These are phyloP conservation scores for Saccharomyces mikatae DNA, from an alignment of 805 yeast genomes.

Conservation along the genomic window DNA sequence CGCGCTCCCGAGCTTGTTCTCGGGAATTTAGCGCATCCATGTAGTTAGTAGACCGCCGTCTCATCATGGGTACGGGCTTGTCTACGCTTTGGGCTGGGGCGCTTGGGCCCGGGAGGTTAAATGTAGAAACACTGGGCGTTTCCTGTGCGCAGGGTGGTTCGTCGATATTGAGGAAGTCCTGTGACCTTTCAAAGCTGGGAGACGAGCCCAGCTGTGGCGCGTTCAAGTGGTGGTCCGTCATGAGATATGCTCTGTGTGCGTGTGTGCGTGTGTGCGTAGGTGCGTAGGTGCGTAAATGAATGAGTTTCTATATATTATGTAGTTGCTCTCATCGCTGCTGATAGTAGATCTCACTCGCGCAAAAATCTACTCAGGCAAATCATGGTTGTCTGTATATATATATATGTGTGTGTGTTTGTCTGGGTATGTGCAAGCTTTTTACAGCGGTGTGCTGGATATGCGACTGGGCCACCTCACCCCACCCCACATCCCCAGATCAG, in stretches of 20 bases:
- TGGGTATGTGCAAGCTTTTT: neutral
- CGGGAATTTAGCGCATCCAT: conserved; percentile 10
- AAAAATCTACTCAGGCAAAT: neutral
- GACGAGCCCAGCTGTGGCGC: neutral
- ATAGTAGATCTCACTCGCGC: neutral
- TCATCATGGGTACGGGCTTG: conserved; percentile 2
- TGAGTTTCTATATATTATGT: neutral
- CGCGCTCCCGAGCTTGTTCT: neutral
- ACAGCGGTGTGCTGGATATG: neutral
- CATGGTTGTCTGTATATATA: neutral
- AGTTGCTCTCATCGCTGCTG: neutral
- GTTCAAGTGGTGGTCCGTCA: neutral
- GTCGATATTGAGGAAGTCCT: conserved; percentile 16
- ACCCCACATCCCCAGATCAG: neutral
- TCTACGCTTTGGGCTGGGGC: neutral
- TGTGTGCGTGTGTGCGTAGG: neutral
- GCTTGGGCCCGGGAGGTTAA: conserved; percentile 1
- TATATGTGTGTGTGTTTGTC: neutral
- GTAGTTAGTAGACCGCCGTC: conserved; percentile 18
- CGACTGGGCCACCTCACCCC: neutral
- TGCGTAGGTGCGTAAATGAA: neutral
- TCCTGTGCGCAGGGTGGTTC: conserved; percentile 18
- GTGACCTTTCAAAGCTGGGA: conserved; percentile 3
- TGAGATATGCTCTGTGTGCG: neutral
- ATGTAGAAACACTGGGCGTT: conserved; percentile 12